Evolutionary conservation across 1,139 yeast genomes (phyloP).

Genomic region (Saccharomycopsis crataegensis): DNA sequence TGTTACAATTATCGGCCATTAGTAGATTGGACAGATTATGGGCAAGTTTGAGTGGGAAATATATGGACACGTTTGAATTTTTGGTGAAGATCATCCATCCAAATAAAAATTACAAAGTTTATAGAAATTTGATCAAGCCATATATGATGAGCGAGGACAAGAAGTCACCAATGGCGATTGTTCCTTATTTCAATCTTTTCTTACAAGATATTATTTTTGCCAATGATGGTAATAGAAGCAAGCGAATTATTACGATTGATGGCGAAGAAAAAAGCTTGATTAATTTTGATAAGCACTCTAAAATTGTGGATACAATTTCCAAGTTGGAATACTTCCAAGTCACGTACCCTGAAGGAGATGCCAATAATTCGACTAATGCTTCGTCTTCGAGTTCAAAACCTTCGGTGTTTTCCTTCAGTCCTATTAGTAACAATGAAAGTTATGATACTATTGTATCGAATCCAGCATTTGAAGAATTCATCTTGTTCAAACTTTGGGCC

Average conservation of each 20-base stretch:
- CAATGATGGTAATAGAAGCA: constrained; percentile 77
- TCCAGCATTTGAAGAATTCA: constrained; percentile 53
- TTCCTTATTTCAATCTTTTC: constrained; percentile 80
- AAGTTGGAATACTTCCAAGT: constrained; percentile 73
- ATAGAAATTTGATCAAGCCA: constrained; percentile 60
- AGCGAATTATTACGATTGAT: constrained; percentile 30
- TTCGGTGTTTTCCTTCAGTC: constrained; percentile 26
- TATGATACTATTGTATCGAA: constrained; percentile 32
- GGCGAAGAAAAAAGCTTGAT: constrained; percentile 47
- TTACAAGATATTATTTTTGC: constrained; percentile 84
- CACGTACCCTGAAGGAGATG: constrained; percentile 34
- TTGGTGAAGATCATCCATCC: constrained; percentile 73
- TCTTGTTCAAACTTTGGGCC: constrained; percentile 63
- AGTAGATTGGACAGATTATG: constrained; percentile 63
- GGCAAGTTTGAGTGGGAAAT: constrained; percentile 59
- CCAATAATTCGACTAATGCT: background rate
- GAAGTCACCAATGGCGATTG: constrained; percentile 59
- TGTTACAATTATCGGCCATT: constrained; percentile 75
- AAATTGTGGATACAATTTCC: constrained; percentile 67
- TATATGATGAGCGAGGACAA: constrained; percentile 38
- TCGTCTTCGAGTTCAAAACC: constrained; percentile 9
- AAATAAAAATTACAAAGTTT: constrained; percentile 71
- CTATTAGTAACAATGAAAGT: constrained; percentile 19
- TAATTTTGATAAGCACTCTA: constrained; percentile 76
- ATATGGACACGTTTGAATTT: constrained; percentile 56